These are phyloP conservation scores for Exidia glandulosa DNA, from an alignment of 768 basidiomycete genomes.

Conservation along the genomic window DNA sequence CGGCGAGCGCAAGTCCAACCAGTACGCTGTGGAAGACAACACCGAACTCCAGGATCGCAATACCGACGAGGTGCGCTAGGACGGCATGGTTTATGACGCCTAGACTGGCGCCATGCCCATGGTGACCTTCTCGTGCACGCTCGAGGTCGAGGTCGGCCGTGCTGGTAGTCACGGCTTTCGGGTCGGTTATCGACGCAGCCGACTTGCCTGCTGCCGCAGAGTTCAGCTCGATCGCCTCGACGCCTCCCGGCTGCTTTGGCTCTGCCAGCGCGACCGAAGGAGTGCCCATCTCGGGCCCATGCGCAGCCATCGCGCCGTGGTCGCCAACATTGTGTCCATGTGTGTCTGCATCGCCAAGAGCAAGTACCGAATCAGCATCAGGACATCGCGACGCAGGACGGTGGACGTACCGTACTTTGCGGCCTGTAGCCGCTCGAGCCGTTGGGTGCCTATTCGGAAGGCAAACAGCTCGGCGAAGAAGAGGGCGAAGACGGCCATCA, in stretches of 20 bases:
- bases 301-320: conserved; percentile 41
- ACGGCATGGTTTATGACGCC: conserved; percentile 29
- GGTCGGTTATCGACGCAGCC: no score
- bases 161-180: not conserved
- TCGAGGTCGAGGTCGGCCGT: not conserved
- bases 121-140: not conserved
- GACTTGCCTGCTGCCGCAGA: no score
- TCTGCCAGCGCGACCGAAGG: not conserved
- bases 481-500: conserved; percentile 71
- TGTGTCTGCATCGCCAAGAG: conserved; percentile 33
- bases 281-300: conserved; percentile 58
- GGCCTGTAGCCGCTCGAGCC: conserved; percentile 30
- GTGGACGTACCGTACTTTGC: not conserved
- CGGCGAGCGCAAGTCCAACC: conserved; percentile 85
- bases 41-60: conserved; percentile 91
- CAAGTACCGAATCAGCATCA: not conserved
- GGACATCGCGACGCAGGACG: not conserved
- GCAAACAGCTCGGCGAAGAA: conserved; percentile 81
- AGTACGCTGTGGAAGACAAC: conserved; percentile 78
- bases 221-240: no score
- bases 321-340: conserved; percentile 52
- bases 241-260: not conserved
- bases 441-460: conserved; percentile 74
- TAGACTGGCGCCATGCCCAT: conserved; percentile 2
- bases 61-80: conserved; percentile 66